Percentiles rank a stretch among this genome's conserved stretches.
Conservation (phyloP, 2,329 filamentous ascomycete species). For the Chaetomium sp. region DNA sequence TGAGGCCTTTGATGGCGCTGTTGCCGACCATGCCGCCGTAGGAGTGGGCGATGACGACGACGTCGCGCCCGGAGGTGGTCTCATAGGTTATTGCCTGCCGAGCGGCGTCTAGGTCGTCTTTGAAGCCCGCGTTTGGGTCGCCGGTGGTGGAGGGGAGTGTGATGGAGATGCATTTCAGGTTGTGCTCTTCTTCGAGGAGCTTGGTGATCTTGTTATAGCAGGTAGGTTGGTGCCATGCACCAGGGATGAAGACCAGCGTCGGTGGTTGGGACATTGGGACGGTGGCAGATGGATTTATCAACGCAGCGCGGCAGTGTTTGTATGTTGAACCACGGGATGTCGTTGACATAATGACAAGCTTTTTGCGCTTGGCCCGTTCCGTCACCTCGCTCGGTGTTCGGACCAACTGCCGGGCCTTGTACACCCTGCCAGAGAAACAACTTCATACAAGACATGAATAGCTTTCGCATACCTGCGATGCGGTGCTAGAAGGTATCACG, state of each 20-base stretch:
- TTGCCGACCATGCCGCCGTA: constrained; percentile 52
- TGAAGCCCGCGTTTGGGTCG: constrained; percentile 43
- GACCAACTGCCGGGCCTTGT: not conserved
- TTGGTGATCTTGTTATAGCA: constrained; percentile 38
- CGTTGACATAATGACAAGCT: too few relatives aligned
- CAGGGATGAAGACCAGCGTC: constrained; percentile 47
- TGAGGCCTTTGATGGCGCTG: constrained; percentile 50
- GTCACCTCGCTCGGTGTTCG: not conserved
- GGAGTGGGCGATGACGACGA: constrained; percentile 52
- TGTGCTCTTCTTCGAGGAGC: constrained; percentile 38
- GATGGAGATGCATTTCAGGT: constrained; percentile 41
- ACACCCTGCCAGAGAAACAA: not conserved
- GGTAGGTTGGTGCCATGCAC: constrained; percentile 49
- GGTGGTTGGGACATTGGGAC: constrained; percentile 5
- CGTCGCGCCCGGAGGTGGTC: constrained; percentile 43
- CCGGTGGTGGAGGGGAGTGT: constrained; percentile 44
- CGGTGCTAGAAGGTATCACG: not conserved
- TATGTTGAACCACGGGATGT: not conserved
- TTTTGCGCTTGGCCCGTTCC: not conserved
- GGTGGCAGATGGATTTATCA: not conserved
- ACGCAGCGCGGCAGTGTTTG: not conserved
- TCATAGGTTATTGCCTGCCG: constrained; percentile 43
- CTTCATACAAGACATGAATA: not conserved
- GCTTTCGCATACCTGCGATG: not conserved
- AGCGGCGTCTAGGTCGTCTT: constrained; percentile 47